phyloP scores from a whole-genome alignment of 139 green algal genomes.

The Tetradesmus obliquus region DNA sequence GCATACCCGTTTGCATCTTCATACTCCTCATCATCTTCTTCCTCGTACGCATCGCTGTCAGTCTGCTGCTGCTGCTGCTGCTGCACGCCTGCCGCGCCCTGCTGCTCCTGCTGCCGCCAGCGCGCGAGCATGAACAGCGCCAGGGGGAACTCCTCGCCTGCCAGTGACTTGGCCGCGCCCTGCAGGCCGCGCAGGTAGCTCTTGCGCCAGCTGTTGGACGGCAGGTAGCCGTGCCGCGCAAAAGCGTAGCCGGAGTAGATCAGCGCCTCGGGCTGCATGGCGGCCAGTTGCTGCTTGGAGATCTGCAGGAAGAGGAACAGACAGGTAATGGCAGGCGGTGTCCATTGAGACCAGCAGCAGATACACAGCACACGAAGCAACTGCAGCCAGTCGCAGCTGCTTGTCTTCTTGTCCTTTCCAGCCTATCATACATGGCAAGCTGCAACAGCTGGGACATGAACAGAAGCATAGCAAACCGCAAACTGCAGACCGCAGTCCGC shows the following conservation, averaged over 20 bases:
- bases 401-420: no score
- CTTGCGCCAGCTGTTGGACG: conserved; percentile 38
- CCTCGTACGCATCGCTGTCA: background rate
- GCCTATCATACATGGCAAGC: background rate
- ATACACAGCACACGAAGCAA: background rate
- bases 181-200: conserved; percentile 8
- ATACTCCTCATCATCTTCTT: background rate
- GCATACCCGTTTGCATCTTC: background rate
- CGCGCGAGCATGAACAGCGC: conserved; percentile 8
- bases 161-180: conserved; percentile 2
- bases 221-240: background rate
- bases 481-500: background rate
- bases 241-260: conserved; percentile 21
- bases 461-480: background rate
- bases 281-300: conserved; percentile 7
- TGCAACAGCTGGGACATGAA: background rate
- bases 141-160: conserved; percentile 32
- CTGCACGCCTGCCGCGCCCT: background rate
- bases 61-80: conserved; percentile 33
- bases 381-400: conserved; percentile 5
- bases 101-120: conserved; percentile 33
- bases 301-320: background rate
- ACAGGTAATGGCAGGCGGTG: no score
- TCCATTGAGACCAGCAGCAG: no score
- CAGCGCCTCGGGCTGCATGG: conserved; percentile 23